Conservation (phyloP, 1,284 basidiomycete genomes). For the Cerioporus squamosus region DNA sequence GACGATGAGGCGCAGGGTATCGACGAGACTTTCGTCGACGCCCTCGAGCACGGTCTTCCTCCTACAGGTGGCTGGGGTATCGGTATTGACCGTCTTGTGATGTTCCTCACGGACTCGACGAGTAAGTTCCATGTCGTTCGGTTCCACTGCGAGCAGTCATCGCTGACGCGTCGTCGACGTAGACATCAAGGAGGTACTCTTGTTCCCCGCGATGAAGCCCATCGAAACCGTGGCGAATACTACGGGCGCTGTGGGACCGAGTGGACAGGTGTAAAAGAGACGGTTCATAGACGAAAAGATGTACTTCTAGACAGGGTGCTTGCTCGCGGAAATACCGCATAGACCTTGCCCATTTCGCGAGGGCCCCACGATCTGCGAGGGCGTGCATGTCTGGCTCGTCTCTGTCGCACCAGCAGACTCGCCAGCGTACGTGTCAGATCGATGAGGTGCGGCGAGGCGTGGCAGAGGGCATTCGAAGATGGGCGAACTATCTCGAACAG, state of each 20-base stretch:
- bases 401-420: not conserved
- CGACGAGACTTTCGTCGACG: constrained; percentile 93
- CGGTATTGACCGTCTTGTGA: constrained; percentile 92
- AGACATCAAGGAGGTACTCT: constrained; percentile 90
- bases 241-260: constrained; percentile 32
- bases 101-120: constrained; percentile 95
- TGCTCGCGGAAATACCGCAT: too few species aligned
- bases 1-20: constrained; percentile 98
- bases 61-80: constrained; percentile 98
- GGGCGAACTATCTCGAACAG: constrained; percentile 29
- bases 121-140: constrained; percentile 54
- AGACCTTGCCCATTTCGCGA: too few species aligned
- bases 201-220: constrained; percentile 94
- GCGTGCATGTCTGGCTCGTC: too few species aligned
- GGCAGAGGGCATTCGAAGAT: constrained; percentile 24
- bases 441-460: constrained; percentile 11
- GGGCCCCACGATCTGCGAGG: too few species aligned
- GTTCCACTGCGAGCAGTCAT: constrained; percentile 19
- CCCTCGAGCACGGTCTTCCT: constrained; percentile 97
- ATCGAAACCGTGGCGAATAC: constrained; percentile 48
- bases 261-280: constrained; percentile 35
- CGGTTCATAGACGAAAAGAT: constrained; percentile 7
- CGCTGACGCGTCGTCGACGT: constrained; percentile 30
- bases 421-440: not conserved
- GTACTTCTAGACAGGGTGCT: constrained; percentile 12